Base-by-base conservation (phyloP, 306 rosid species). In the Glycine tomentella region DNA sequence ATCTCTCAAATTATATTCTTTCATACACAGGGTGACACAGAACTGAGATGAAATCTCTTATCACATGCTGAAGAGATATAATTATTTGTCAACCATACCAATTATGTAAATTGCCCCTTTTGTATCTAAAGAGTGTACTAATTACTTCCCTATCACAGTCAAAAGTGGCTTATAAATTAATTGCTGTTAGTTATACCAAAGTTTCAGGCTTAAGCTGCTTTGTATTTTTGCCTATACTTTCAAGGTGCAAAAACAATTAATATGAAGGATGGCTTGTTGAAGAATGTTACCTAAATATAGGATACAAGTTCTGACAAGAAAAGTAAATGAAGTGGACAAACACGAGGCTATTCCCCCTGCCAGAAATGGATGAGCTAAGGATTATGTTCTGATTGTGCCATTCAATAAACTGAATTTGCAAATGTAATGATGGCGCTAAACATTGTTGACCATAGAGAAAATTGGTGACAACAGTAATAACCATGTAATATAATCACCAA, bases 381-480 rank as follows among this genome's bases (percentile, higher is more conserved):
- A 45, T 25, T 25, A 25, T 25, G 31, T 25, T 25, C 31, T 25
- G 31, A 25, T 58, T 55, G 6, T 63, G 50, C 52, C 13, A 36
- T 38, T 72, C 48, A 25, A 64, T 20, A 51, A 36, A 40, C 15
- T 62, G 9, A 50, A 74, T 25, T 55, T 74, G 62, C 75, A 53
- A 73, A 64, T 34, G 45, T 72, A 72, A 62, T 62, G 45, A 72
- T 34, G 75, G 16, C 36, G 44, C 59, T 79, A 44, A 69, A 78
- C 69, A 40, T 67, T 78, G 69, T 78, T 67, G 57, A 57, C 69
- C 67, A 42, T 4, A n/a, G 46, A 31, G 53, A 80, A 79, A 72
- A 80, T 49, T 16, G 12, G 51, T 44, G 58, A 51, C 46, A 73
- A 42, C 48, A 25, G 31, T 38, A 80, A 59, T 17, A 48, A 36